A percentile compares a stretch with the other conserved stretches of the same genome.
These are phyloP conservation scores for Penicillium sp. DNA, from an alignment of 2,329 filamentous ascomycete species.

Conservation along the genomic window DNA sequence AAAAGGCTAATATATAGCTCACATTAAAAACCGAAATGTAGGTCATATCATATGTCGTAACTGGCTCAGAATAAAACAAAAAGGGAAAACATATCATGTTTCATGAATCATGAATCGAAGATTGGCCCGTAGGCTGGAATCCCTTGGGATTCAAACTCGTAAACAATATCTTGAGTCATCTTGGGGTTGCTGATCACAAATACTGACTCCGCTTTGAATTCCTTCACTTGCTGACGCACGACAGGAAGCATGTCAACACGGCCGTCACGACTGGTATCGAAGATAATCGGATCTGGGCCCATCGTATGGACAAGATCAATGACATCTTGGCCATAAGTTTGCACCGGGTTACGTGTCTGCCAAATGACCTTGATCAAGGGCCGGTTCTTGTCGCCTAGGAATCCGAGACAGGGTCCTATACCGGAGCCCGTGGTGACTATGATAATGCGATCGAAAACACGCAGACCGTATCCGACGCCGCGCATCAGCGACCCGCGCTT, in stretches of 20 bases:
- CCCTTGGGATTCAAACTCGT: constrained; percentile 64
- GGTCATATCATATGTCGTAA: background rate
- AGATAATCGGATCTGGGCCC: constrained; percentile 64
- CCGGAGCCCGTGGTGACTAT: constrained; percentile 71
- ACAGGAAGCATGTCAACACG: constrained; percentile 62
- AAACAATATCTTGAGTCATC: constrained; percentile 67
- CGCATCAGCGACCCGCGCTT: constrained; percentile 66
- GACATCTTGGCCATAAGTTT: constrained; percentile 62
- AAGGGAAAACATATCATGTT: background rate
- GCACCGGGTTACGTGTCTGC: constrained; percentile 61
- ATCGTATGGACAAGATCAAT: constrained; percentile 57
- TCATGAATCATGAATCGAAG: constrained; percentile 59
- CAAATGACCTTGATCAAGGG: constrained; percentile 62
- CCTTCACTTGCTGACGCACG: constrained; percentile 51
- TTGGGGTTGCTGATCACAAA: constrained; percentile 70
- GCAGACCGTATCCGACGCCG: constrained; percentile 66
- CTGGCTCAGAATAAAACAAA: background rate
- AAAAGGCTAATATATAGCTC: background rate
- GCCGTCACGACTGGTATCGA: constrained; percentile 62
- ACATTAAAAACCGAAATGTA: background rate
- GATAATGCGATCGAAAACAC: constrained; percentile 64
- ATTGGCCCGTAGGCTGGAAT: constrained; percentile 70
- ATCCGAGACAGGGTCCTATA: constrained; percentile 66
- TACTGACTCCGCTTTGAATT: constrained; percentile 62
- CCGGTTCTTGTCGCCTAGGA: constrained; percentile 51